Evolutionary conservation across 768 basidiomycete species (phyloP).

Genomic region (Leucosporidium scottii): DNA sequence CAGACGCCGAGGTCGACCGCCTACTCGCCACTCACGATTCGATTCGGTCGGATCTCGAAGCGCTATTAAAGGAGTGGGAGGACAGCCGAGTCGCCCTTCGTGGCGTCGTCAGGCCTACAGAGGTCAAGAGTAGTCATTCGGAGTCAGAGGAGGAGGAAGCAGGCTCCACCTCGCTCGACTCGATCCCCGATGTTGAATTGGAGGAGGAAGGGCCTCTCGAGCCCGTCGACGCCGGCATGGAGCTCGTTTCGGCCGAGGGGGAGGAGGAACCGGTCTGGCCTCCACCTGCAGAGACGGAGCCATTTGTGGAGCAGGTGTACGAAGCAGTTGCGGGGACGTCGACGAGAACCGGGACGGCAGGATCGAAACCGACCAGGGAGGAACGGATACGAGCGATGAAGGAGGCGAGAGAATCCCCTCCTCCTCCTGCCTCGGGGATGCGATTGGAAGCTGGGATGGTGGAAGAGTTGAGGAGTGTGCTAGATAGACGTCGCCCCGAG

Average conservation of each 20-base stretch:
- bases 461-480: constrained; percentile 13
- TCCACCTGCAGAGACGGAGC: neutral
- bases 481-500: no score
- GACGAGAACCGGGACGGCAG: neutral
- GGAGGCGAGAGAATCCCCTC: constrained; percentile 19
- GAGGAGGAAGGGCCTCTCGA: neutral
- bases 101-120: no score
- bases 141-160: neutral
- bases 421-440: neutral
- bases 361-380: constrained; percentile 17
- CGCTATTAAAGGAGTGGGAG: constrained; percentile 6
- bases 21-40: constrained; percentile 5
- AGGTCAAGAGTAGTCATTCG: no score
- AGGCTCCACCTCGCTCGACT: neutral
- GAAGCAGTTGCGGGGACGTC: constrained; percentile 17
- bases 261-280: neutral
- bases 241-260: neutral
- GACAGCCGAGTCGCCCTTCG: neutral
- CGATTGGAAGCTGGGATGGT: constrained; percentile 10
- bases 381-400: constrained; percentile 26
- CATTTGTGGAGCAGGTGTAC: constrained; percentile 10
- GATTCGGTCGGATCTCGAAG: neutral
- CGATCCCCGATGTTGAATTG: neutral
- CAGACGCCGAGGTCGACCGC: neutral
- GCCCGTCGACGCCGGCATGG: constrained; percentile 1